Conservation (phyloP, 2,329 filamentous ascomycete species). For the Cladosporium austrohemisphaericum region DNA sequence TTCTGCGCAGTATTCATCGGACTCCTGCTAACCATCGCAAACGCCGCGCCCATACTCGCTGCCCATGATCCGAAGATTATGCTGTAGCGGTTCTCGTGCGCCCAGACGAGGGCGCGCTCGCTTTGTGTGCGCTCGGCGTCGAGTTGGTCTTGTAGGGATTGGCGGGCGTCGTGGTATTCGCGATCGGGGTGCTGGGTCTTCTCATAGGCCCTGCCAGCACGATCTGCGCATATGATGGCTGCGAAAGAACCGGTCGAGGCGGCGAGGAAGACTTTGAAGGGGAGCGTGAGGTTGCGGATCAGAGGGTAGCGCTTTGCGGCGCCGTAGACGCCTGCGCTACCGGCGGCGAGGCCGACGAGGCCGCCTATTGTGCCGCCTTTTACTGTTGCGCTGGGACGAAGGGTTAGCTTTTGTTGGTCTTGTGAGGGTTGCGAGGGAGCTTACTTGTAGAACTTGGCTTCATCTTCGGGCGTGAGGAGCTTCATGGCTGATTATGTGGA, state of each 20-base stretch:
- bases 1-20: slow-evolving; percentile 76
- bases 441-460: slow-evolving; percentile 75
- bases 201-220: slow-evolving; percentile 68
- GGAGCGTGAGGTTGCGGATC: slow-evolving; percentile 78
- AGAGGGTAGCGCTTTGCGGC: slow-evolving; percentile 69
- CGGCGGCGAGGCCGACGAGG: slow-evolving; percentile 61
- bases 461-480: slow-evolving; percentile 91
- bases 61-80: slow-evolving; percentile 82
- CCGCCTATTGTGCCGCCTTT: slow-evolving; percentile 76
- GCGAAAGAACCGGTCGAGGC: slow-evolving; percentile 77
- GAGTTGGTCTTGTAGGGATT: slow-evolving; percentile 53
- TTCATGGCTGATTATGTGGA: slow-evolving; percentile 63
- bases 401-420: slow-evolving; percentile 8
- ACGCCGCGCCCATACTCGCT: slow-evolving; percentile 71
- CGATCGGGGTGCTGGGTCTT: slow-evolving; percentile 63
- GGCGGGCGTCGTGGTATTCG: slow-evolving; percentile 61
- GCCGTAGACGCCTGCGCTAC: slow-evolving; percentile 61
- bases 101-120: slow-evolving; percentile 67
- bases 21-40: slow-evolving; percentile 73
- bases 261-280: slow-evolving; percentile 86
- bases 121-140: slow-evolving; percentile 51
- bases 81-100: slow-evolving; percentile 74
- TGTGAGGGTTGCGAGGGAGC: slow-evolving; percentile 19
- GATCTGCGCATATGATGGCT: slow-evolving; percentile 78
- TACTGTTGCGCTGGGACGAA: slow-evolving; percentile 58